These are phyloP conservation scores for Cordyceps javanica DNA, from an alignment of 2,329 filamentous ascomycete species.

Conservation along the genomic window DNA sequence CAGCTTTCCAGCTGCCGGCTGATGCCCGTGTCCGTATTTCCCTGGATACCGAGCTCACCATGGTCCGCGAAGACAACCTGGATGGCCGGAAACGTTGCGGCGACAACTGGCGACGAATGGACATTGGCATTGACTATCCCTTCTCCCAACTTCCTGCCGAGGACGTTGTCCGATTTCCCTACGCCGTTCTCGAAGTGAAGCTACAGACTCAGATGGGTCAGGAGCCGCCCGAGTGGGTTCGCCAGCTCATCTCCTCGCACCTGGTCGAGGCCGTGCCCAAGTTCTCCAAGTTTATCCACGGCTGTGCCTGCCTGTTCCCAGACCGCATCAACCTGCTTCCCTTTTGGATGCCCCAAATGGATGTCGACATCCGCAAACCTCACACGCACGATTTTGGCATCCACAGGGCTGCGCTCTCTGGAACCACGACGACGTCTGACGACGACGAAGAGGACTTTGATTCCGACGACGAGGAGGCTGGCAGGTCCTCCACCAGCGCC, in stretches of 20 bases:
- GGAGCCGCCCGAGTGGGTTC: conserved; percentile 93
- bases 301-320: conserved; percentile 81
- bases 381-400: conserved; percentile 86
- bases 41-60: conserved; percentile 89
- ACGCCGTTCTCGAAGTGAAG: conserved; percentile 95
- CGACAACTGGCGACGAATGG: conserved; percentile 92
- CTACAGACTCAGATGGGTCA: conserved; percentile 93
- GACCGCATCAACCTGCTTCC: conserved; percentile 82
- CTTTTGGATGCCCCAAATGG: conserved; percentile 98
- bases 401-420: conserved; percentile 67
- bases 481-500: conserved; percentile 12
- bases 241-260: conserved; percentile 86
- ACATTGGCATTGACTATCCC: conserved; percentile 93
- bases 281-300: conserved; percentile 99
- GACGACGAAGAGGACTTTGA: conserved; percentile 67
- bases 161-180: conserved; percentile 88
- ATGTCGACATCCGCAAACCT: conserved; percentile 93
- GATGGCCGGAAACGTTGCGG: conserved; percentile 72
- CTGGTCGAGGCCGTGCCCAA: conserved; percentile 98
- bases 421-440: conserved; percentile 71
- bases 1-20: conserved; percentile 92
- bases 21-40: conserved; percentile 96
- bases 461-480: conserved; percentile 53
- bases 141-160: conserved; percentile 81
- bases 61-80: conserved; percentile 92